Base-by-base conservation (phyloP, 108 stramenopile species). In the Skeletonema grethae region DNA sequence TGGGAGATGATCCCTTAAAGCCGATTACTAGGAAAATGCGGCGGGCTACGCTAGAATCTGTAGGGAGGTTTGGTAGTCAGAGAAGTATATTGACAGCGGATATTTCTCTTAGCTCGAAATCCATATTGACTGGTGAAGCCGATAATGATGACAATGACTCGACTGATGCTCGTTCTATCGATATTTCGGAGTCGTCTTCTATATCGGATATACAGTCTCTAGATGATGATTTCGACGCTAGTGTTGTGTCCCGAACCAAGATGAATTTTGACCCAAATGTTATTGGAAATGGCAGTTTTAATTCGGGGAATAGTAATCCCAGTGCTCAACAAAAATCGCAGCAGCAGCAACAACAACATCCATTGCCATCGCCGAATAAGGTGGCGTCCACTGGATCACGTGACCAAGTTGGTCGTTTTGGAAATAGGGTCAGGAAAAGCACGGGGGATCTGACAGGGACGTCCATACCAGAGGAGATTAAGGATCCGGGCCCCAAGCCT, bases 211-310 rank as follows among this genome's bases (percentile, higher is more conserved):
- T 43, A 1, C 29, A 58, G 57, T 36, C 20, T 25, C 36, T 53
- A 31, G 67, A 69, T 12, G 67, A 69, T 69, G 57, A 69, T 22
- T 69, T 69, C 43, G 67, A 69, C 35, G 57, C 34, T 1, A 57
- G 56, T 58, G 56, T 11, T 16, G 67, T 69, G 9, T 69, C 67
- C 18, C 16, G 67, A 20, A 53, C n/a, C 10, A 69, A 69, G 22
- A 69, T 69, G 67, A 69, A 59, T 69, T 45, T 69, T 25, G 38
- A 69, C 35, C 16, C 13, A 0, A 30, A 56, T 64, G 30, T 0
- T n/a, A 24, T 2, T 10, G 50, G 50, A 53, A 22, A 53, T n/a
- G 22, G 1, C 6, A 5, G 22, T 8, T 24, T 22, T 22, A 2
- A 22, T 22, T 53, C 50, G 50, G 50, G 50, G 22, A 53, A 53